Conservation (phyloP, 2,329 filamentous ascomycete species). For the Didymella glomerata region DNA sequence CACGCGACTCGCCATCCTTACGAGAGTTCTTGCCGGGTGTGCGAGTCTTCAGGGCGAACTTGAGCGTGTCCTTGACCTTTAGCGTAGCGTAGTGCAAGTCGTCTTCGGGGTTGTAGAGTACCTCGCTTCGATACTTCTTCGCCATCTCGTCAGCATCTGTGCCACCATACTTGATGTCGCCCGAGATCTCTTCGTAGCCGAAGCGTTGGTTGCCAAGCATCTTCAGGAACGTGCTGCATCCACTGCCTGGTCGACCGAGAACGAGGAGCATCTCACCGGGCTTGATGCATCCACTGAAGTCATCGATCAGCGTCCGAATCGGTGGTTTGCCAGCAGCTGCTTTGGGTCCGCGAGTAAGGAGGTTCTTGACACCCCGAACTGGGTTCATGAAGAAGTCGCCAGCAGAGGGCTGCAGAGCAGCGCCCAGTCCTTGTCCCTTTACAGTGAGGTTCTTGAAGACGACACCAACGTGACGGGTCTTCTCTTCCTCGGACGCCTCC, state of each 20-base stretch:
- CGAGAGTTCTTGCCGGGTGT: conserved; percentile 70
- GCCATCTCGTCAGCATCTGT: conserved; percentile 61
- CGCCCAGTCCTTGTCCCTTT: conserved; percentile 67
- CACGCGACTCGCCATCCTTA: conserved; percentile 67
- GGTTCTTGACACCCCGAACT: conserved; percentile 61
- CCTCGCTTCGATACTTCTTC: conserved; percentile 69
- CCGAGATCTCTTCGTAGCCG: conserved; percentile 66
- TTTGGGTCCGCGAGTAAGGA: conserved; percentile 55
- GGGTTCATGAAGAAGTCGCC: conserved; percentile 70
- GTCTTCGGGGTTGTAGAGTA: conserved; percentile 80
- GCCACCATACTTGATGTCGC: conserved; percentile 64
- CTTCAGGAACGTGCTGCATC: conserved; percentile 76
- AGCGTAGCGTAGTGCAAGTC: conserved; percentile 82
- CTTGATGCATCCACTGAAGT: conserved; percentile 73
- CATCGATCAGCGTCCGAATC: conserved; percentile 70
- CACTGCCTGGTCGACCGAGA: conserved; percentile 72
- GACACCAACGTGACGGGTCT: conserved; percentile 73
- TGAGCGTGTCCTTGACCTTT: conserved; percentile 76
- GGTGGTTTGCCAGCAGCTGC: conserved; percentile 60
- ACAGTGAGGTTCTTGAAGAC: conserved; percentile 72
- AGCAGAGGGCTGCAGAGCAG: conserved; percentile 68
- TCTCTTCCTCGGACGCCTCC: conserved; percentile 72
- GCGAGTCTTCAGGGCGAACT: conserved; percentile 74
- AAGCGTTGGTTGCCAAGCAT: conserved; percentile 70
- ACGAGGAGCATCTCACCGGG: conserved; percentile 78